Base-by-base conservation (phyloP, 495 filamentous ascomycete genomes). In the Lindgomyces ingoldianus region DNA sequence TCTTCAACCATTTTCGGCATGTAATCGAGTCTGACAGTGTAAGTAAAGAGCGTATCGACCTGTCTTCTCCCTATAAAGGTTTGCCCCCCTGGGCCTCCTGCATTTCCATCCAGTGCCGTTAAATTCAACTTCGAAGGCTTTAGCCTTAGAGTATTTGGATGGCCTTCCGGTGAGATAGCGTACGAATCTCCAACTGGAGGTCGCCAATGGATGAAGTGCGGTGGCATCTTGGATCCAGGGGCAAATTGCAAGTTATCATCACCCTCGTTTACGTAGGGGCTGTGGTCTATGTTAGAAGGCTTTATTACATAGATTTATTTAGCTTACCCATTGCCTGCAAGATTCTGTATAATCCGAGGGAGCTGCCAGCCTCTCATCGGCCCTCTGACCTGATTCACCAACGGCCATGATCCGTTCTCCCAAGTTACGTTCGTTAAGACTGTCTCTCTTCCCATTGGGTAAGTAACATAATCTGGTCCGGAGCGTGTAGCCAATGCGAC, bases 361-460 rank as follows among this genome's bases (percentile, higher is more conserved):
- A 80, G 63, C 10, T 68, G 44, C 14, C 80, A 70, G 14, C 70
- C 77, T 48, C 25, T 72, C 77, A 81, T 79, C 0, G 49, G 46
- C 44, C 81, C 82, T 39, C 70, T 65, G 67, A 85, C 74, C 25
- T 58, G 27, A 18, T 79, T 73, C 62, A 75, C 77, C 9, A 76
- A 49, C 0, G 81, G 81, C 65, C 74, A 80, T 29, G 78, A 57
- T 1, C 70, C 76, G 0, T 71, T 57, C 1, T 73, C 57, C 85
- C 84, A 89, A 27, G 70, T 74, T 0, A 82, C 83, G 0, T 81
- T 76, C 2, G 78, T 77, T 52, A 89, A 73, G 22, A 85, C 73
- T 0, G 82, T 84, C 71, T 87, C 86, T 0, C 85, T 71, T 22
- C 83, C 84, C 83, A 87, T 85, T 24, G 83, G 82, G 64, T 80